Evolutionary conservation across 2,329 filamentous ascomycete species (phyloP).

Genomic region (Cladosporium sp.): DNA sequence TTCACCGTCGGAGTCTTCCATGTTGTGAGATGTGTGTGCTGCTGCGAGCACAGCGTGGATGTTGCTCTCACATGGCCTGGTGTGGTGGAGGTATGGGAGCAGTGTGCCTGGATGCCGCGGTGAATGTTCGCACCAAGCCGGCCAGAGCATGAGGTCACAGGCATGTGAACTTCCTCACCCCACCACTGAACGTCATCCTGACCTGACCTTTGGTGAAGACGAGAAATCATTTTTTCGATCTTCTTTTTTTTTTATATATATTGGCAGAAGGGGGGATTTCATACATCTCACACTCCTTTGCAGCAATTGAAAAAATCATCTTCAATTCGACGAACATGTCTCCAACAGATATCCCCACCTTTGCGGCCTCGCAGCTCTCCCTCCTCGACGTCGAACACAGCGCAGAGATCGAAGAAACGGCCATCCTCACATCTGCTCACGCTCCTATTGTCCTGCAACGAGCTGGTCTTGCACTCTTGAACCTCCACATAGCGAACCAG

Average conservation of each 20-base stretch:
- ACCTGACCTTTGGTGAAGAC: neutral
- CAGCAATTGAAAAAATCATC: too few species aligned
- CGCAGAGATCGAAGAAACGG: conserved; percentile 67
- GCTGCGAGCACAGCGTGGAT: conserved; percentile 5
- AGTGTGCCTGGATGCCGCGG: neutral
- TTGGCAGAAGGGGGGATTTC: too few species aligned
- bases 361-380: conserved; percentile 65
- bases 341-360: conserved; percentile 55
- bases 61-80: conserved; percentile 2
- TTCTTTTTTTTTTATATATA: neutral
- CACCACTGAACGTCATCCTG: neutral
- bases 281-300: neutral
- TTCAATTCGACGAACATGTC: conserved; percentile 8
- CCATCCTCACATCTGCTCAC: conserved; percentile 60
- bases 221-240: neutral
- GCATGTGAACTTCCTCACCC: neutral
- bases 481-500: conserved; percentile 67
- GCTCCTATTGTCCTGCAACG: conserved; percentile 66
- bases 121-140: conserved; percentile 3
- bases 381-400: conserved; percentile 68
- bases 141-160: neutral
- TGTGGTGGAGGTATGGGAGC: neutral
- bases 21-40: neutral
- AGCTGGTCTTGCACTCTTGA: conserved; percentile 73
- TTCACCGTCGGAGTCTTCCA: conserved; percentile 13